Base-by-base conservation (phyloP, 1,284 basidiomycete species). In the Sporisorium graminicola region DNA sequence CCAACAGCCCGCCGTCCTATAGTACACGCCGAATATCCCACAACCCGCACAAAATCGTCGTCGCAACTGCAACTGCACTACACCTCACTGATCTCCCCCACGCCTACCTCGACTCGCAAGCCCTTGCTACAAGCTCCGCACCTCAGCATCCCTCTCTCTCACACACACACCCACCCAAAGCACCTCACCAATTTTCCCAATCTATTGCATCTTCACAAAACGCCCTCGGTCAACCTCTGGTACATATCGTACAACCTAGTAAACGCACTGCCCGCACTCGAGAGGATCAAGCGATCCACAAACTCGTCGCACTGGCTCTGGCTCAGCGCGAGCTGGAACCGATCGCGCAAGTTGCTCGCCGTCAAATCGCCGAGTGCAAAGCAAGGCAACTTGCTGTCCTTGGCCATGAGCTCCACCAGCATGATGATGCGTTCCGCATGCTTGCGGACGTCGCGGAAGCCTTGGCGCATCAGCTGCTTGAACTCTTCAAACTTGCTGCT, bases 351-450 rank as follows among this genome's bases (percentile, higher is more conserved):
- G 37, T 82, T 84, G 92, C 91, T 72, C 5, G 94, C 92, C 13
- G 96, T 98, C 83, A 96, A 91, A 66, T 96, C 94, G 43, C 95
- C 95, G 14, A 94, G 90, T 40, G 90, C 89, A 85, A 99, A 99
- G 86, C 97, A 99, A 20, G 95, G 95, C 53, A 99, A 88, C 51
- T 91, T 90, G 0, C 94, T 97, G 85, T 98, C 95, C 88, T 94
- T 95, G 86, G 96, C 94, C 95, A 98, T 98, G 51, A 98, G 88
- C 85, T 98, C 95, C 40, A 98, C 94, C 77, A 98, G 89, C 53
- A 94, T 97, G 85, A 98, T 92, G 81, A 99, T 93, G 76, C 95
- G 90, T 86, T 99, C 97, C 68, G 96, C 97, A 80, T 99, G 95
- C 86, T 98, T 99, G 77, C 97, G 88, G 40, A 93, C 93, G 44